Evolutionary conservation across 306 rosid genomes (phyloP).

Genomic region (Cajanus cajan): DNA sequence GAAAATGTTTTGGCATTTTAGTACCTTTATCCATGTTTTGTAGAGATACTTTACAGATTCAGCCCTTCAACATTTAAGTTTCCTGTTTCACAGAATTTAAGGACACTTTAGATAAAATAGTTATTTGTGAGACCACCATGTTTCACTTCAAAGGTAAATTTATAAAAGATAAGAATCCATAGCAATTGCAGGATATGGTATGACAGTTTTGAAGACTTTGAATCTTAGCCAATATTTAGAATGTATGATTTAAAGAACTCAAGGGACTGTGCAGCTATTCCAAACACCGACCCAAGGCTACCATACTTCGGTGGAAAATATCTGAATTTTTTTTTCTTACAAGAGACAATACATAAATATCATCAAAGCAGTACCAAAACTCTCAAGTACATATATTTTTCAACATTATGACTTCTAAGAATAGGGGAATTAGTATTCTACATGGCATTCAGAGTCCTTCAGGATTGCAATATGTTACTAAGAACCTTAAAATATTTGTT

Average conservation of each 20-base stretch:
- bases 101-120: slow-evolving; percentile 18
- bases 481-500: neutral
- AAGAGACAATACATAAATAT: neutral
- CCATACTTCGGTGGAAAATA: neutral
- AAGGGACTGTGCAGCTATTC: neutral
- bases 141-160: neutral
- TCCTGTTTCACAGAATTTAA: slow-evolving; percentile 36
- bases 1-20: neutral
- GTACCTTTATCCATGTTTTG: slow-evolving; percentile 57
- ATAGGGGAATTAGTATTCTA: slow-evolving; percentile 13
- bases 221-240: neutral
- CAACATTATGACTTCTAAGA: neutral
- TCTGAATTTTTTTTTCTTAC: neutral
- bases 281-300: no score
- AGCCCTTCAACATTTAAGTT: slow-evolving; percentile 20
- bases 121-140: slow-evolving; percentile 23
- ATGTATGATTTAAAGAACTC: neutral
- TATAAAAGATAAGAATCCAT: neutral
- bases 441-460: neutral
- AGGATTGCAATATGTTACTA: slow-evolving; percentile 4
- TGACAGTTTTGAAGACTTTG: neutral
- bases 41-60: slow-evolving; percentile 17
- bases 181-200: neutral
- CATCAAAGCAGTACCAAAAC: neutral
- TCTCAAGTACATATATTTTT: neutral